Conservation (phyloP, 805 yeast genomes). For the Wickerhamomyces bovis region DNA sequence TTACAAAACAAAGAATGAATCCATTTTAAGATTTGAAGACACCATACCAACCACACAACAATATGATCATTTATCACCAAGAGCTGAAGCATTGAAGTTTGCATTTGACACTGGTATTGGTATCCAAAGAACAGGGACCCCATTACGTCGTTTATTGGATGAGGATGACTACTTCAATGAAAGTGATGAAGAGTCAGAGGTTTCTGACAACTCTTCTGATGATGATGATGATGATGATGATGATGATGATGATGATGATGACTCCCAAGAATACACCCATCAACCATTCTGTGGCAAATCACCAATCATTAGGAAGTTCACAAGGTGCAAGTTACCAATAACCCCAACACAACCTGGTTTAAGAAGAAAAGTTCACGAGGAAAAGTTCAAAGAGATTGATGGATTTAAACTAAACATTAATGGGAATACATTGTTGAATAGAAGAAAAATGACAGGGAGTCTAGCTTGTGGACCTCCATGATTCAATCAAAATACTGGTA, state of each 20-base stretch:
- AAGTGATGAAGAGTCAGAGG: conserved; percentile 16
- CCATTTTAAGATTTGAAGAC: conserved; percentile 23
- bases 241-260: conserved; percentile 6
- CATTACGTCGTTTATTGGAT: conserved; percentile 19
- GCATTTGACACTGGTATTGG: conserved; percentile 84
- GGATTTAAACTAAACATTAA: conserved; percentile 22
- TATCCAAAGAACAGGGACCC: conserved; percentile 52
- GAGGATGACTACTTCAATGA: conserved; percentile 24
- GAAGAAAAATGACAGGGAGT: conserved; percentile 20
- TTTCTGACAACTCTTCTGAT: conserved; percentile 3
- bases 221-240: conserved; percentile 10
- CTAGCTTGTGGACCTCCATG: conserved; percentile 11
- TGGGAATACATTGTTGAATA: conserved; percentile 22
- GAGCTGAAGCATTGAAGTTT: conserved; percentile 76
- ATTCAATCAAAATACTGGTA: too few relatives aligned
- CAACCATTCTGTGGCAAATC: conserved; percentile 16
- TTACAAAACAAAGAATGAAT: conserved; percentile 17
- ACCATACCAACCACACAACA: conserved; percentile 18
- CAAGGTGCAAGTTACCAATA: not conserved
- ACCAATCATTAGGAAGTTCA: not conserved
- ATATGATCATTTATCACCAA: conserved; percentile 44
- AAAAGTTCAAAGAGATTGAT: conserved; percentile 15
- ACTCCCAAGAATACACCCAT: conserved; percentile 7
- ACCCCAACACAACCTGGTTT: not conserved
- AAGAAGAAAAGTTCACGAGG: not conserved